Evolutionary conservation across 2,329 filamentous ascomycete genomes (phyloP).

Genomic region (Colletotrichum caudatum): DNA sequence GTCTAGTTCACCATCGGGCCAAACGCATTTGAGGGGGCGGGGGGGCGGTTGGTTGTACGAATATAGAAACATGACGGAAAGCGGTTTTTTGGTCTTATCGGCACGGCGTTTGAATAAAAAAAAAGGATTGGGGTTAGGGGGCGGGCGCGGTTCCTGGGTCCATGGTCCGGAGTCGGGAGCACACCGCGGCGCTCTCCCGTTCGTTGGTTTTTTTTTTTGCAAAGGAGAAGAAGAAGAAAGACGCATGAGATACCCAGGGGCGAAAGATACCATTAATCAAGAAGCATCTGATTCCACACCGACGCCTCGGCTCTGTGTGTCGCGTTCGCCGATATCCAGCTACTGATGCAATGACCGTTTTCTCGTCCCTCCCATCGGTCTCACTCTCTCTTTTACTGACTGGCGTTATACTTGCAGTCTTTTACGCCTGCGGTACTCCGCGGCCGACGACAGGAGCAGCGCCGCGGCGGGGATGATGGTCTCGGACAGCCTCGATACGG

Average conservation of each 20-base stretch:
- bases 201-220: conserved; percentile 4
- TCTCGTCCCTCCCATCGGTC: no score
- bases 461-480: background rate
- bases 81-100: no score
- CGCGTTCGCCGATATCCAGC: background rate
- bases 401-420: background rate
- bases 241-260: conserved; percentile 24
- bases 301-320: background rate
- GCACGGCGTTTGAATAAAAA: conserved; percentile 17
- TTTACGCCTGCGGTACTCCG: background rate
- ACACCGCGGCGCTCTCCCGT: background rate
- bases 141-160: background rate
- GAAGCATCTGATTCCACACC: background rate
- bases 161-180: background rate
- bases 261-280: conserved; percentile 32
- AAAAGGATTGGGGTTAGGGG: background rate
- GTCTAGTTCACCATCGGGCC: background rate
- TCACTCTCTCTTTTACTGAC: background rate
- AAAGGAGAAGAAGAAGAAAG: background rate
- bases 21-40: background rate
- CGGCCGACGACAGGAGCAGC: background rate
- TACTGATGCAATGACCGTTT: background rate
- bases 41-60: background rate
- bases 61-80: background rate
- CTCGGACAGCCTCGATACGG: conserved; percentile 6